Evolutionary conservation across 2,329 filamentous ascomycete species (phyloP), one percentile per base, ranked within the genome.

Genomic region (Alternaria angustiovoidea): DNA sequence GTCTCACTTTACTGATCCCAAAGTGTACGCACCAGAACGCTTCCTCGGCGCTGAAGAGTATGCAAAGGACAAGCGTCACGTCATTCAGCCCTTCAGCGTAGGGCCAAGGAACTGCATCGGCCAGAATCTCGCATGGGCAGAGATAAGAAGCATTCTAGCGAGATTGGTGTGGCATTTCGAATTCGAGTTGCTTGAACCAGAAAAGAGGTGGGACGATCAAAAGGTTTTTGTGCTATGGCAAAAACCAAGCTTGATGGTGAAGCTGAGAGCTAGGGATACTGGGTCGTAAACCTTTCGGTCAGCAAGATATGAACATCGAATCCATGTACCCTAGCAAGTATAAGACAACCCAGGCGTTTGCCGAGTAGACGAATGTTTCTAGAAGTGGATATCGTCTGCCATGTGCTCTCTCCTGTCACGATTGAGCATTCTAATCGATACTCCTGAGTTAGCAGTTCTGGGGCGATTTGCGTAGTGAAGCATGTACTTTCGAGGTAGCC

Each of bases 161-260:
- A 72, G 73, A n/a, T 28, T 78, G 4, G 38, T 79, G 18, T 79
- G 68, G 67, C 55, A 75, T 51, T 80, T 77, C 47, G 78, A 80
- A 24, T 41, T 80, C 4, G 63, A 74, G 38, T 62, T 79, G 1
- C 54, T 57, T 7, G 51, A 63, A 11, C 67, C 72, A 47, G 57
- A 55, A 14, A 18, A 41, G 5, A 51, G 63, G 16, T 69, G 63
- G 69, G 51, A 60, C 3, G 44, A 71, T 4, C 77, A 79, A 57
- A 70, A 70, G 39, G 67, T 69, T 3, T 78, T 71, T 32, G 60
- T 70, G 3, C 54, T 78, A 30, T 80, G 78, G 78, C 62, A 48
- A 48, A 63, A 63, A 47, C 30, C 46, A 26, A 26, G 39, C 7
- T 46, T 80, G 44, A 70, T 66, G 64, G 67, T 72, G 12, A 64